A percentile compares a stretch with the other conserved stretches of the same genome.
Conservation (phyloP, 345 rosid species). For the Firmiana major region DNA sequence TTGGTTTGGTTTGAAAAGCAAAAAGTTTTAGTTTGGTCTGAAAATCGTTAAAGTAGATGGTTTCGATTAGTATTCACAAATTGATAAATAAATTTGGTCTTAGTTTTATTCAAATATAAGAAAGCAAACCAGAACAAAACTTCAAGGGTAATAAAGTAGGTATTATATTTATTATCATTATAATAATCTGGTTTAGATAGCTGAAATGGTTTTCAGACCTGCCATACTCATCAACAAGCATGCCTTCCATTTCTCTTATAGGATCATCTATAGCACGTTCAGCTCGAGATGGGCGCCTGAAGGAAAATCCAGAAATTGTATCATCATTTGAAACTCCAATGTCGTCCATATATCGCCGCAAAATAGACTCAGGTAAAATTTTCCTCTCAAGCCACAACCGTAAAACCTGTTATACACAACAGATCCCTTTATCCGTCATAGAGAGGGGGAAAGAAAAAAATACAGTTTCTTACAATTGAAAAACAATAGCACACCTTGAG, state of each 20-base stretch:
- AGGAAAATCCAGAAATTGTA: constrained; percentile 53
- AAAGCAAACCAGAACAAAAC: not conserved
- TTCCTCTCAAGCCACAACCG: constrained; percentile 88
- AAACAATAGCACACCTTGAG: constrained; percentile 56
- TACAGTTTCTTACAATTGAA: constrained; percentile 6
- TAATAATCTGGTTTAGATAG: not conserved
- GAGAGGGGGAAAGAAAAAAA: constrained; percentile 6
- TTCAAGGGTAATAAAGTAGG: not conserved
- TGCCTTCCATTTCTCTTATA: constrained; percentile 96
- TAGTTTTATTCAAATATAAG: not conserved
- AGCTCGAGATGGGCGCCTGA: constrained; percentile 80
- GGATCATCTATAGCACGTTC: constrained; percentile 96
- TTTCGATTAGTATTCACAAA: too few relatives aligned
- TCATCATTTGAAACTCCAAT: constrained; percentile 77
- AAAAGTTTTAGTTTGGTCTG: not conserved
- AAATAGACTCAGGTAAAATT: constrained; percentile 71
- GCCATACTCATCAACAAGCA: constrained; percentile 98
- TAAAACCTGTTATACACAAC: constrained; percentile 55
- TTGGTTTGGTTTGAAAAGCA: constrained; percentile 3
- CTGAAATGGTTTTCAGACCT: constrained; percentile 45
- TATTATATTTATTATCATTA: not conserved
- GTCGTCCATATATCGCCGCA: constrained; percentile 77
- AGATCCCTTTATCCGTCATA: not conserved
- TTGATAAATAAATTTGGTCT: not conserved
- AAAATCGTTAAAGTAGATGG: too few relatives aligned